Conservation (phyloP, 129 eudicot species). For the Lactuca sativa region DNA sequence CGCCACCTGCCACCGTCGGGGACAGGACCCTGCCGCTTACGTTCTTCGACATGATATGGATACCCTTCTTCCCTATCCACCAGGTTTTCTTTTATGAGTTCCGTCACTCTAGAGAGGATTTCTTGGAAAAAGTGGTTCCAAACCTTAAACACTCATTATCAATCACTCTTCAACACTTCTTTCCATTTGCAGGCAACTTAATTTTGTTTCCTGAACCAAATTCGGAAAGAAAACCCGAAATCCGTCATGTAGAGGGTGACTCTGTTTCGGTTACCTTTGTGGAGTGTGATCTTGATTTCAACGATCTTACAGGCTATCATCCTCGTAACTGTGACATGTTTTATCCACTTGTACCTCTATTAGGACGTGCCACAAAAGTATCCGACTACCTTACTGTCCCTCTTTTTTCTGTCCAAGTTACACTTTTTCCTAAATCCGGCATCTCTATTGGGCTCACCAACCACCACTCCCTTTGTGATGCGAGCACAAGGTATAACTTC, state of each 20-base stretch:
- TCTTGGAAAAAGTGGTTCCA: conserved; percentile 32
- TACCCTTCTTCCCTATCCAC: conserved; percentile 31
- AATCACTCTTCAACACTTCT: conserved; percentile 42
- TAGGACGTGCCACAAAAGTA: conserved; percentile 7
- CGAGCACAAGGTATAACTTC: conserved; percentile 22
- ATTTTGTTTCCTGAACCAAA: not conserved
- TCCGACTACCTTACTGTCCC: conserved; percentile 26
- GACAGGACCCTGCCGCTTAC: conserved; percentile 42
- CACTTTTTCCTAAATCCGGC: conserved; percentile 45
- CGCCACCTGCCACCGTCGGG: conserved; percentile 36
- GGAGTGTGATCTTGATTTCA: conserved; percentile 31
- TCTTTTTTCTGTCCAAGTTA: conserved; percentile 39
- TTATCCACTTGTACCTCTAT: conserved; percentile 30
- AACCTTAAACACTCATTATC: conserved; percentile 43
- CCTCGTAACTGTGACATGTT: conserved; percentile 41
- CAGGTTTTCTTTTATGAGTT: conserved; percentile 44
- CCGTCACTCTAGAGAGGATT: conserved; percentile 33
- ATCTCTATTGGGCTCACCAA: conserved; percentile 42
- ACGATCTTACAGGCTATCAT: conserved; percentile 36
- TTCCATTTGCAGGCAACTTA: conserved; percentile 43
- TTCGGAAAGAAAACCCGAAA: conserved; percentile 6
- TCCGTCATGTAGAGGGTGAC: conserved; percentile 46
- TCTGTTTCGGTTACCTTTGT: conserved; percentile 33
- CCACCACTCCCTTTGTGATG: conserved; percentile 44
- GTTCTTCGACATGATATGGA: conserved; percentile 42